Percentiles rank a stretch among this genome's conserved stretches.
phyloP scores from a whole-genome alignment of 2,329 filamentous ascomycete species.

The Venturia effusa region DNA sequence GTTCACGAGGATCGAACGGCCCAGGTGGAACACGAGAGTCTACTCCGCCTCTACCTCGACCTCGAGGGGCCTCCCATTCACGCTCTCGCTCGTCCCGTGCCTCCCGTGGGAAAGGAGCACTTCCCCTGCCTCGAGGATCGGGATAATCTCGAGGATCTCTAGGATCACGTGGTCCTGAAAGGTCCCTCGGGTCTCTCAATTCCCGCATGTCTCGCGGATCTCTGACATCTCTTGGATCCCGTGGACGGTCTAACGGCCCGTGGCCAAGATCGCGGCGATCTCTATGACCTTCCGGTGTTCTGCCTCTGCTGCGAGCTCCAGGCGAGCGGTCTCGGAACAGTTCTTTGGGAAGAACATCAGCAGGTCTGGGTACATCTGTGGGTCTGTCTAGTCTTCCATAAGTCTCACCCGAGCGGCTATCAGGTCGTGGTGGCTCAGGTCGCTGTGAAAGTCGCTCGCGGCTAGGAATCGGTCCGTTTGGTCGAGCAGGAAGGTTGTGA shows the following conservation, averaged over 20 bases:
- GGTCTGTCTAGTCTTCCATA: constrained; percentile 35
- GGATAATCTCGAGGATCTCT: constrained; percentile 14
- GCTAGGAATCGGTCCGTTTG: constrained; percentile 44
- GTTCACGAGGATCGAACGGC: constrained; percentile 3
- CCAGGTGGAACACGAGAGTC: not conserved
- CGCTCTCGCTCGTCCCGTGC: not conserved
- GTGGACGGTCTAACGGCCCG: constrained; percentile 18
- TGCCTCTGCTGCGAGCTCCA: constrained; percentile 24
- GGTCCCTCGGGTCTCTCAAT: constrained; percentile 18
- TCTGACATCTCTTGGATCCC: constrained; percentile 26
- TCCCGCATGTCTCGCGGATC: constrained; percentile 3
- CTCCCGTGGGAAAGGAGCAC: not conserved
- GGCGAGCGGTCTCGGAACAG: constrained; percentile 30
- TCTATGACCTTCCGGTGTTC: constrained; percentile 27
- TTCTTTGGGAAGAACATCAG: constrained; percentile 12
- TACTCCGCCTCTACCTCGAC: not conserved
- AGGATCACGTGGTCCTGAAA: constrained; percentile 25
- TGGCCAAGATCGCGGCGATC: constrained; percentile 24
- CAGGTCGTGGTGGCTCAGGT: constrained; percentile 16
- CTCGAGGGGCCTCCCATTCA: not conserved
- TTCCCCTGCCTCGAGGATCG: not conserved
- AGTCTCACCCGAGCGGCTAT: constrained; percentile 22
- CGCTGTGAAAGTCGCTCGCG: constrained; percentile 22
- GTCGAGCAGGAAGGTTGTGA: constrained; percentile 44
- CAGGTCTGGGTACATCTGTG: constrained; percentile 22